Evolutionary conservation across 2,329 filamentous ascomycete species (phyloP).

Genomic region (Talaromyces sp.): DNA sequence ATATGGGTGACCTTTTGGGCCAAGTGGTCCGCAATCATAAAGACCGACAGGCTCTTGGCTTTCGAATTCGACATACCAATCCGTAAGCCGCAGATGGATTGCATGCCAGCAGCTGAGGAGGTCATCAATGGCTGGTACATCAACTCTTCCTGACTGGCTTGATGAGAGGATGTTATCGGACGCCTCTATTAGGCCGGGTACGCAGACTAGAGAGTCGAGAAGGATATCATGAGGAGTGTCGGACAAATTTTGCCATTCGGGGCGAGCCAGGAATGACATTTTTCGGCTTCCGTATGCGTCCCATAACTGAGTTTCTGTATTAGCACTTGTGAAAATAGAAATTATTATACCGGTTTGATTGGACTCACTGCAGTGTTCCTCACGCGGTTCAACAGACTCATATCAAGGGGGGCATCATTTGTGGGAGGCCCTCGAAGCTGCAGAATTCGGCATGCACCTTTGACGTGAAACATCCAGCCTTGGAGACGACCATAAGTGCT

Average conservation of each 20-base stretch:
- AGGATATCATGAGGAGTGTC: constrained; percentile 12
- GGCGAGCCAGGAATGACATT: constrained; percentile 3
- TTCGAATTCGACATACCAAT: constrained; percentile 12
- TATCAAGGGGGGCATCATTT: constrained; percentile 1
- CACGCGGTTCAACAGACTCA: constrained; percentile 13
- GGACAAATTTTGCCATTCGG: constrained; percentile 12
- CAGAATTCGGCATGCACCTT: constrained; percentile 11
- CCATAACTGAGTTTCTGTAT: constrained; percentile 5
- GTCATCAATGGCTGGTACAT: not conserved
- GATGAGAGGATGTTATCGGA: not conserved
- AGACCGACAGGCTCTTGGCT: constrained; percentile 2
- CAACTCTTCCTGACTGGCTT: not conserved
- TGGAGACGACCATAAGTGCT: constrained; percentile 11
- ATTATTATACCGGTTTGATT: not conserved
- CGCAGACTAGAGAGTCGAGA: constrained; percentile 8
- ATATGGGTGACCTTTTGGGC: constrained; percentile 6
- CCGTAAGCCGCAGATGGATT: constrained; percentile 3
- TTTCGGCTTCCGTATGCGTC: constrained; percentile 13
- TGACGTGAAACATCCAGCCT: constrained; percentile 14
- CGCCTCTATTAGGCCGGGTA: constrained; percentile 8
- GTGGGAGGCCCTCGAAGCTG: constrained; percentile 12
- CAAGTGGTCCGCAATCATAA: constrained; percentile 6
- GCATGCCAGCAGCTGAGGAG: constrained; percentile 10
- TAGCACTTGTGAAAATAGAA: not conserved
- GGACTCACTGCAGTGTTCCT: constrained; percentile 12